phyloP scores from a whole-genome alignment of 2,329 filamentous ascomycete species.

The Xylariaceae sp. region DNA sequence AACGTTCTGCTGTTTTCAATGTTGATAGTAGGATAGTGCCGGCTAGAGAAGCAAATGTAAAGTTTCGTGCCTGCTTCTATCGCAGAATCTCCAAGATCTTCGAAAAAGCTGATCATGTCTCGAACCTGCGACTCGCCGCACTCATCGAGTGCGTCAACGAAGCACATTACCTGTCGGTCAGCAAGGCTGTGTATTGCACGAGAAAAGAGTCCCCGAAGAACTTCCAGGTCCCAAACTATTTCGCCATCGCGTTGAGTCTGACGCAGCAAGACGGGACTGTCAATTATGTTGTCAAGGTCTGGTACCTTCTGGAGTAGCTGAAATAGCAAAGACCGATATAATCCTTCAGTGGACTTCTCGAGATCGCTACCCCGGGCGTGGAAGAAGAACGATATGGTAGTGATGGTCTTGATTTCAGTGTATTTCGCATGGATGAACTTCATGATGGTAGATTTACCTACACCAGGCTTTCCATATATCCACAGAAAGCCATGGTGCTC shows the following conservation, averaged over 20 bases:
- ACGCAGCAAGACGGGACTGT: neutral
- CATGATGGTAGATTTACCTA: constrained; percentile 43
- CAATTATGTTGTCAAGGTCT: constrained; percentile 29
- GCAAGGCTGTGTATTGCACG: constrained; percentile 14
- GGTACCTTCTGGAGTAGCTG: constrained; percentile 39
- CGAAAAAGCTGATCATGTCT: constrained; percentile 42
- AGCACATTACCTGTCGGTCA: constrained; percentile 9
- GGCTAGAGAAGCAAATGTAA: constrained; percentile 41
- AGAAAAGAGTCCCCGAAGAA: neutral
- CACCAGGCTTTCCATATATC: constrained; percentile 41
- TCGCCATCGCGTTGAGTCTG: neutral
- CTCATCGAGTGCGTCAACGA: constrained; percentile 42
- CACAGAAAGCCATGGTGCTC: constrained; percentile 37
- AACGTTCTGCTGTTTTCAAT: constrained; percentile 15
- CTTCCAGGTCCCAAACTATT: neutral
- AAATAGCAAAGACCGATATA: constrained; percentile 47
- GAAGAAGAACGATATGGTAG: constrained; percentile 41
- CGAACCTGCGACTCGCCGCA: constrained; percentile 39
- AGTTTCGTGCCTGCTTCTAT: constrained; percentile 20
- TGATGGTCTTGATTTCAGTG: neutral
- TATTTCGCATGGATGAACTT: constrained; percentile 28
- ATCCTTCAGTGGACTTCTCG: constrained; percentile 43
- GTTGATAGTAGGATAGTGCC: constrained; percentile 29
- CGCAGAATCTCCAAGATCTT: constrained; percentile 32
- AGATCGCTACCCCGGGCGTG: constrained; percentile 40